phyloP scores from a whole-genome alignment of 208 protist genomes.

The Strigomonas culicis region DNA sequence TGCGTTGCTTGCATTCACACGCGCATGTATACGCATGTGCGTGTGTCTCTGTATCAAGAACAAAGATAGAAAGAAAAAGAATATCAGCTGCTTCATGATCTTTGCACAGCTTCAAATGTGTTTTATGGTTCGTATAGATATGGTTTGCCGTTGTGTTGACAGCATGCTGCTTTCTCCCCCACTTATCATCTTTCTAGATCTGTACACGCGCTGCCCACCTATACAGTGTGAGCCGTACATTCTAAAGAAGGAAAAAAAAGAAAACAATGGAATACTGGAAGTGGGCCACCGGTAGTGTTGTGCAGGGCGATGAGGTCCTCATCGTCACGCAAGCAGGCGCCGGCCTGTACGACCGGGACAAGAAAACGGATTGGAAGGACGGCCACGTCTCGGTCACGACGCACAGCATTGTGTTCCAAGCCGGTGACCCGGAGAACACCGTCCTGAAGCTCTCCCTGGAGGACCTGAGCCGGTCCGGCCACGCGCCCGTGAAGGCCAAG shows the following conservation, averaged over 20 bases:
- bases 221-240: too few species aligned
- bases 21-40: too few species aligned
- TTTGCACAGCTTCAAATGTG: too few species aligned
- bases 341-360: slow-evolving; percentile 48
- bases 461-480: slow-evolving; percentile 24
- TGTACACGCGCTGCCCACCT: too few species aligned
- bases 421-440: slow-evolving; percentile 17
- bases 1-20: too few species aligned
- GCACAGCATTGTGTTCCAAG: slow-evolving; percentile 59
- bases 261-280: slow-evolving; percentile 55
- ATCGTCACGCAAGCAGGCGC: slow-evolving; percentile 38
- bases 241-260: background rate
- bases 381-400: slow-evolving; percentile 67
- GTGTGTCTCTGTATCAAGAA: too few species aligned
- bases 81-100: background rate
- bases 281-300: slow-evolving; percentile 27
- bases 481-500: slow-evolving; percentile 22
- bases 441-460: slow-evolving; percentile 52
- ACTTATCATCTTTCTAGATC: background rate
- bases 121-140: too few species aligned
- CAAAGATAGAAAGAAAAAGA: background rate
- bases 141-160: background rate
- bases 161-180: background rate
- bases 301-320: slow-evolving; percentile 41
- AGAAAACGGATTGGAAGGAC: slow-evolving; percentile 44